A percentile compares a stretch with the other conserved stretches of the same genome.
These are phyloP conservation scores for Lyophyllum semitale DNA, from an alignment of 768 basidiomycete genomes.

Conservation along the genomic window DNA sequence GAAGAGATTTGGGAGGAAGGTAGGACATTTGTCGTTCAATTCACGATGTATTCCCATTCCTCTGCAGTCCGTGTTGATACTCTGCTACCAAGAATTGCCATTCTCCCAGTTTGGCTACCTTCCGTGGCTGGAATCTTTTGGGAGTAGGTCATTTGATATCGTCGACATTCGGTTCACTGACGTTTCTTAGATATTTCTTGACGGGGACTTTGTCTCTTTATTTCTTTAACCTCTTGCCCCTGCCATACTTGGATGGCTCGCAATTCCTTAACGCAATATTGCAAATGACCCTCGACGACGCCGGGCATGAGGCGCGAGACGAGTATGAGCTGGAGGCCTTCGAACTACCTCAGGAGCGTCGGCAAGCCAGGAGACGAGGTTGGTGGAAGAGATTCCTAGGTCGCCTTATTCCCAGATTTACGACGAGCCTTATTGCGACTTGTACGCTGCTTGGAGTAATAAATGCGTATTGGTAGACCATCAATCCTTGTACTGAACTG, in stretches of 20 bases:
- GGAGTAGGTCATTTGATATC: conserved; percentile 45
- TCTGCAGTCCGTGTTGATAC: conserved; percentile 54
- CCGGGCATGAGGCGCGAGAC: conserved; percentile 1
- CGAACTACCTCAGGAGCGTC: conserved; percentile 16
- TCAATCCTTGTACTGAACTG: neutral
- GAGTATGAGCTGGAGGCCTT: conserved; percentile 36
- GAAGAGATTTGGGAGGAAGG: conserved; percentile 70
- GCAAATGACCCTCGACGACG: conserved; percentile 8
- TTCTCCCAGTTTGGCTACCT: conserved; percentile 47
- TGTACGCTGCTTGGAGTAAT: conserved; percentile 20
- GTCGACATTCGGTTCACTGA: neutral
- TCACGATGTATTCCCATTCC: neutral
- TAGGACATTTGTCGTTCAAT: conserved; percentile 23
- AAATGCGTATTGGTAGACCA: conserved; percentile 8
- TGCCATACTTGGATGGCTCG: conserved; percentile 71
- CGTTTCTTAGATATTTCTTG: conserved; percentile 52
- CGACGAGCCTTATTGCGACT: conserved; percentile 20
- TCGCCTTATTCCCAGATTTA: conserved; percentile 19
- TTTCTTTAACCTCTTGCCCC: conserved; percentile 80
- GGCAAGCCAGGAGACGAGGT: conserved; percentile 8
- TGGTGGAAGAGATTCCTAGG: conserved; percentile 22
- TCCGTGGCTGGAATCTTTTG: conserved; percentile 42
- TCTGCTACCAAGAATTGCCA: conserved; percentile 42
- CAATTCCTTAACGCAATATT: conserved; percentile 46
- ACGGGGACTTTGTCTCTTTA: conserved; percentile 77